Evolutionary conservation across 2,329 filamentous ascomycete species (phyloP).

Genomic region (Fusarium buharicum): DNA sequence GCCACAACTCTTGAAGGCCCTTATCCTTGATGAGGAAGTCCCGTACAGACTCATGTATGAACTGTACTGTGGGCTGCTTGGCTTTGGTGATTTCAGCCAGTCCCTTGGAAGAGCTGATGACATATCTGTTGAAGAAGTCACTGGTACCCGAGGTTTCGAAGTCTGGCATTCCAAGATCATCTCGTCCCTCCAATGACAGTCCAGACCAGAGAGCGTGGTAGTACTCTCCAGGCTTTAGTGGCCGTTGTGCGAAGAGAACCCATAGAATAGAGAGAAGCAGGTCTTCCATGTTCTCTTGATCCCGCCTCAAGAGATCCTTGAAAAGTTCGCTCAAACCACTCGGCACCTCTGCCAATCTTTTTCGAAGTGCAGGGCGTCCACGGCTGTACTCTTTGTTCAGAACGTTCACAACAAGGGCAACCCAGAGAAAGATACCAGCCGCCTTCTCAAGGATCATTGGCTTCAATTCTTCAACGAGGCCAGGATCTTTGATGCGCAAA

Average conservation of each 20-base stretch:
- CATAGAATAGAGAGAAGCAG: conserved; percentile 61
- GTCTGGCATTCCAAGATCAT: conserved; percentile 16
- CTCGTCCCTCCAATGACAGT: background rate
- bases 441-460: conserved; percentile 51
- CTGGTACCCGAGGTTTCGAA: conserved; percentile 40
- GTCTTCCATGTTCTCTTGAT: conserved; percentile 54
- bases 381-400: conserved; percentile 50
- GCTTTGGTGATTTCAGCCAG: conserved; percentile 57
- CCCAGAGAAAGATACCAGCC: conserved; percentile 58
- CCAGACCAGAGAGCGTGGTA: conserved; percentile 47
- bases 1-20: conserved; percentile 41
- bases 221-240: conserved; percentile 57
- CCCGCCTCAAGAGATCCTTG: conserved; percentile 60
- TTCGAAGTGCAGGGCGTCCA: conserved; percentile 43
- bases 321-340: conserved; percentile 60
- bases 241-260: conserved; percentile 62
- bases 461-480: conserved; percentile 5
- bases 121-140: conserved; percentile 42
- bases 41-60: conserved; percentile 63
- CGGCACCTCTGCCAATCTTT: conserved; percentile 52
- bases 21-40: conserved; percentile 58
- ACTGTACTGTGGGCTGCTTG: conserved; percentile 55
- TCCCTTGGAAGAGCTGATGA: conserved; percentile 61
- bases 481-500: conserved; percentile 4
- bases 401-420: conserved; percentile 52